Evolutionary conservation across 1,139 yeast genomes (phyloP).

Genomic region (Sugiyamaella pinicola): DNA sequence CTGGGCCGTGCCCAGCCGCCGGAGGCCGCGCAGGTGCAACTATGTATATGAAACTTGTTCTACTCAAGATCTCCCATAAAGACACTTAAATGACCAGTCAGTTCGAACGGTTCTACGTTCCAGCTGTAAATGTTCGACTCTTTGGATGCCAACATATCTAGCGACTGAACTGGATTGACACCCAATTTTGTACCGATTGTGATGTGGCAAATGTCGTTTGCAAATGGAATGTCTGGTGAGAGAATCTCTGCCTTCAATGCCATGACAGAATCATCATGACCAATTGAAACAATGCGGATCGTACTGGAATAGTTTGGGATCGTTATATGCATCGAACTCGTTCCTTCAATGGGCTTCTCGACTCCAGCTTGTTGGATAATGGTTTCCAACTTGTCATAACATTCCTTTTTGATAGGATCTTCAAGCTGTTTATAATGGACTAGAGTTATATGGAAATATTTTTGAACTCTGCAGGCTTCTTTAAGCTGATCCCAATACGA

Average conservation of each 20-base stretch:
- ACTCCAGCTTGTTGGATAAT: not conserved
- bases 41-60: not conserved
- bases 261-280: slow-evolving; percentile 37
- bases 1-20: too few species aligned
- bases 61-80: not conserved
- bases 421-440: slow-evolving; percentile 50
- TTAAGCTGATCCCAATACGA: slow-evolving; percentile 41
- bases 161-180: slow-evolving; percentile 56
- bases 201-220: slow-evolving; percentile 64
- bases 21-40: not conserved
- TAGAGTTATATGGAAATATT: slow-evolving; percentile 75
- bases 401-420: not conserved
- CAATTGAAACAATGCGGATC: slow-evolving; percentile 24
- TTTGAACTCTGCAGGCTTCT: slow-evolving; percentile 49
- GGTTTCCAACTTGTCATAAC: slow-evolving; percentile 1
- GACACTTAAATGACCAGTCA: slow-evolving; percentile 22
- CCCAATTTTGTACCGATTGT: slow-evolving; percentile 67
- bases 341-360: not conserved
- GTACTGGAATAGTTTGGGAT: slow-evolving; percentile 9
- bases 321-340: slow-evolving; percentile 14
- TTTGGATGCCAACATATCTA: slow-evolving; percentile 43
- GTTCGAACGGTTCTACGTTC: slow-evolving; percentile 30
- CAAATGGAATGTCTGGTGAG: slow-evolving; percentile 39
- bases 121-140: slow-evolving; percentile 24
- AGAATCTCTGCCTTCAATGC: slow-evolving; percentile 57